Evolutionary conservation across 331 rosid species (phyloP).

Genomic region (Pyrus hybrid): DNA sequence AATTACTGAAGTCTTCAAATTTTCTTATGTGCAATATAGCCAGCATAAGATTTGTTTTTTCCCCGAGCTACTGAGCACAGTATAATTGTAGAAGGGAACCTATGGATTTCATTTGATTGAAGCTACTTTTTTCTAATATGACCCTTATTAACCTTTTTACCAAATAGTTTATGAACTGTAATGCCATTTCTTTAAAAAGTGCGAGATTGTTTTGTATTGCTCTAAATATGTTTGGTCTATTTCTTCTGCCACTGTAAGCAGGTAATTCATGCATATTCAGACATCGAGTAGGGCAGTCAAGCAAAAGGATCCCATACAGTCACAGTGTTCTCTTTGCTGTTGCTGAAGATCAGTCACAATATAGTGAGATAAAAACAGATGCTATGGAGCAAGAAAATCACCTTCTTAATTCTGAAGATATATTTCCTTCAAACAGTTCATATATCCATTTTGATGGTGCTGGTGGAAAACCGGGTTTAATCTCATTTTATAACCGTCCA

Average conservation of each 20-base stretch:
- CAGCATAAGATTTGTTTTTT: not conserved
- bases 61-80: not conserved
- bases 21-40: constrained; percentile 5
- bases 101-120: constrained; percentile 6
- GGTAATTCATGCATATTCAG: constrained; percentile 44
- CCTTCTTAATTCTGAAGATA: constrained; percentile 20
- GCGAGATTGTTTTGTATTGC: not conserved
- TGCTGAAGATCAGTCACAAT: constrained; percentile 56
- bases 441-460: constrained; percentile 32
- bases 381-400: constrained; percentile 36
- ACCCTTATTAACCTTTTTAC: not conserved
- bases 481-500: constrained; percentile 72
- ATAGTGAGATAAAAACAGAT: constrained; percentile 32
- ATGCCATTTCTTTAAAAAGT: not conserved
- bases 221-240: not conserved
- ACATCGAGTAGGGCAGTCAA: constrained; percentile 33
- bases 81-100: constrained; percentile 7
- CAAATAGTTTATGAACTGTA: not conserved
- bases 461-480: constrained; percentile 72
- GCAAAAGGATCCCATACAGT: constrained; percentile 34
- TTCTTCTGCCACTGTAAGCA: constrained; percentile 21
- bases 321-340: constrained; percentile 43
- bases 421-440: constrained; percentile 32
- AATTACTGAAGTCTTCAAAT: constrained; percentile 10
- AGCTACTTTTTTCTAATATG: not conserved